Conservation (phyloP, 2,329 filamentous ascomycete species). For the Botrytis fabae region DNA sequence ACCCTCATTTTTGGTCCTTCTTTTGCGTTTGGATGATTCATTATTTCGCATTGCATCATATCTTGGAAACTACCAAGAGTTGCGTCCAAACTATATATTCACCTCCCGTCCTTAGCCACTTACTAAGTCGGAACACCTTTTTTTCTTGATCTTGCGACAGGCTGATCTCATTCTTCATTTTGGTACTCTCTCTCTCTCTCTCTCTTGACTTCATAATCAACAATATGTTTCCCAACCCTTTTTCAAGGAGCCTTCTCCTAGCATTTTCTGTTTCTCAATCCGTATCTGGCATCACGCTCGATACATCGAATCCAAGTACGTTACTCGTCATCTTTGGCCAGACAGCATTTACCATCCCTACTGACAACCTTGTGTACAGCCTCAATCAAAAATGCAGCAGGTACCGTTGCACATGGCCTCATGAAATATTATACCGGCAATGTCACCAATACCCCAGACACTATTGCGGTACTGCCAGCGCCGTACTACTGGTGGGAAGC, state of each 20-base stretch:
- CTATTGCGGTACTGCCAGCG: slow-evolving; percentile 61
- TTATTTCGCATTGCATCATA: background rate
- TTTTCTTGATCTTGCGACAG: no score
- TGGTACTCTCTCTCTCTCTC: background rate
- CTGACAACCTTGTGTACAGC: slow-evolving; percentile 43
- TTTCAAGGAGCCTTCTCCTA: background rate
- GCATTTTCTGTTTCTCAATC: slow-evolving; percentile 9
- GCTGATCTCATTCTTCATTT: background rate
- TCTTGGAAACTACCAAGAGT: background rate
- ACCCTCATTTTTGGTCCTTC: background rate
- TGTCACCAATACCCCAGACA: slow-evolving; percentile 52
- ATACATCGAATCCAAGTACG: slow-evolving; percentile 17
- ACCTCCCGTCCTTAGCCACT: background rate
- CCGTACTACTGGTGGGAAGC: slow-evolving; percentile 65
- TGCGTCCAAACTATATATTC: background rate
- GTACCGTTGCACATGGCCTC: slow-evolving; percentile 59
- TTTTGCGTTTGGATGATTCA: background rate
- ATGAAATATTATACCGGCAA: slow-evolving; percentile 68
- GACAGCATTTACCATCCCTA: no score
- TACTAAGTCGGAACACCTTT: background rate
- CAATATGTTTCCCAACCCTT: background rate
- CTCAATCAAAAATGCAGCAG: slow-evolving; percentile 62
- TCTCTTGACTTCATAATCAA: background rate
- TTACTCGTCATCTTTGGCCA: background rate
- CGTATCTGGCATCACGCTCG: slow-evolving; percentile 16